Evolutionary conservation across 352 stramenopile genomes (phyloP).

Genomic region (Pilasporangium apinafurcum): DNA sequence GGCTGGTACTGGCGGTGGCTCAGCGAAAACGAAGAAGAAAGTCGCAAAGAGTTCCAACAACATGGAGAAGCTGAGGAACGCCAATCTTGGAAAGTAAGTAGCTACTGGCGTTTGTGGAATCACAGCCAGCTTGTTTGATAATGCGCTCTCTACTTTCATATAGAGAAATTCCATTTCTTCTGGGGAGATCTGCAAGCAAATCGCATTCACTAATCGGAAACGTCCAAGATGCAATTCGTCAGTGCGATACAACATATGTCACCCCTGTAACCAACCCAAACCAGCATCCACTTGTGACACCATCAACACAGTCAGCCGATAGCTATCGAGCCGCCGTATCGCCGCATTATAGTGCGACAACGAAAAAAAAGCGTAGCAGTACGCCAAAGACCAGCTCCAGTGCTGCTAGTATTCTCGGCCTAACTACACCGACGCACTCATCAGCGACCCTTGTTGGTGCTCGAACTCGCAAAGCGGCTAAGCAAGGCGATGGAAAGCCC

Average conservation of each 20-base stretch:
- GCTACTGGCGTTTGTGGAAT: neutral
- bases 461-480: neutral
- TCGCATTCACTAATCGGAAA: slow-evolving; percentile 74
- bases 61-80: slow-evolving; percentile 46
- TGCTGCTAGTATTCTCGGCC: slow-evolving; percentile 8
- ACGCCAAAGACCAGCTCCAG: neutral
- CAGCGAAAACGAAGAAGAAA: slow-evolving; percentile 5
- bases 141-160: neutral
- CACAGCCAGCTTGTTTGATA: neutral
- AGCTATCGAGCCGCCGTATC: neutral
- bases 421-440: neutral
- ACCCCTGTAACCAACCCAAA: slow-evolving; percentile 16
- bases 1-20: no score
- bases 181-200: slow-evolving; percentile 40
- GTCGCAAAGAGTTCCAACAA: slow-evolving; percentile 23
- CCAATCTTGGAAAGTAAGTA: slow-evolving; percentile 65
- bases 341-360: neutral
- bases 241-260: slow-evolving; percentile 54
- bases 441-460: slow-evolving; percentile 7
- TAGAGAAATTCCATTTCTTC: slow-evolving; percentile 64
- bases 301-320: slow-evolving; percentile 12
- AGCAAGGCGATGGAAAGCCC: neutral
- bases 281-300: neutral
- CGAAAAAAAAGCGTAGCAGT: neutral
- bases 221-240: slow-evolving; percentile 61